These are phyloP conservation scores for Nematocida displodere DNA, from an alignment of 371 early-diverging fungal species.

Conservation along the genomic window DNA sequence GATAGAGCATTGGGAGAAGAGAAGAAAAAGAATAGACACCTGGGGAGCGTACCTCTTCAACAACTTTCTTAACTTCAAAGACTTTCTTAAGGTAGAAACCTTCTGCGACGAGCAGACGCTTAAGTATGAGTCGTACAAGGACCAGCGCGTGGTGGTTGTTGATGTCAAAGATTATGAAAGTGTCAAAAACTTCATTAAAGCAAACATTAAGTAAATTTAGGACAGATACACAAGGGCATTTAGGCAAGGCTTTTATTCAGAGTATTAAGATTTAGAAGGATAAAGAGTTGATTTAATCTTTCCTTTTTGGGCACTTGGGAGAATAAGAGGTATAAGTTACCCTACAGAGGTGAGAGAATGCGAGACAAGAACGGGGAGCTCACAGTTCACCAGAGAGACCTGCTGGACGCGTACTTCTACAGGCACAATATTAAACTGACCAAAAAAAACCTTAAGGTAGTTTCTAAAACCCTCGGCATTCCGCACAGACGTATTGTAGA, in stretches of 20 bases:
- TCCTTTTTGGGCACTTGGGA: background rate
- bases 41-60: constrained; percentile 71
- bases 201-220: constrained; percentile 44
- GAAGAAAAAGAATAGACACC: constrained; percentile 72
- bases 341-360: background rate
- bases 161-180: constrained; percentile 45
- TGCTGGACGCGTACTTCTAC: constrained; percentile 55
- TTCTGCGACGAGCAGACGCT: constrained; percentile 32
- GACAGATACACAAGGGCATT: too few relatives aligned
- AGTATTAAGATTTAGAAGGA: background rate
- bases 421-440: constrained; percentile 50
- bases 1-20: constrained; percentile 88
- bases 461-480: constrained; percentile 53
- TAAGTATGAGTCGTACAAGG: constrained; percentile 32
- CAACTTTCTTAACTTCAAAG: constrained; percentile 68
- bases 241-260: background rate
- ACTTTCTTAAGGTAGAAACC: constrained; percentile 57
- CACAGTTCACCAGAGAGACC: constrained; percentile 40
- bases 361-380: constrained; percentile 1
- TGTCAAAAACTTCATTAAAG: constrained; percentile 59
- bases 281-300: background rate
- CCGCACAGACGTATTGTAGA: constrained; percentile 55
- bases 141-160: constrained; percentile 61
- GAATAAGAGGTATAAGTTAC: background rate
- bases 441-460: constrained; percentile 55